Percentiles rank a stretch among this genome's conserved stretches.
Evolutionary conservation across 2,329 filamentous ascomycete genomes (phyloP).

Genomic region (Diaporthe aspalathi): DNA sequence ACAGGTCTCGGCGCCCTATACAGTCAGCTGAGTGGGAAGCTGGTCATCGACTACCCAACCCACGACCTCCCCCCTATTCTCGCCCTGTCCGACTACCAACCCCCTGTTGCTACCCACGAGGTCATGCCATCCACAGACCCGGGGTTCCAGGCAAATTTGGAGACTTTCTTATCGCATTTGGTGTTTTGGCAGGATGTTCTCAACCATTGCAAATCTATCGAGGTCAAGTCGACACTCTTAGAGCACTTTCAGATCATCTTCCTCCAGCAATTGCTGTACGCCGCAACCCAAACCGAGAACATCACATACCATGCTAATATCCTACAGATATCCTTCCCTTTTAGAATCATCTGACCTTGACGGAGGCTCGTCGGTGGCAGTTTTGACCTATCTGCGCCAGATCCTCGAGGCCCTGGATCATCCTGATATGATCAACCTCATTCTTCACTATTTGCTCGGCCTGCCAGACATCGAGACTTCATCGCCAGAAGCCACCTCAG

Average conservation of each 20-base stretch:
- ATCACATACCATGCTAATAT: constrained; percentile 11
- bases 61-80: constrained; percentile 85
- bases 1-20: constrained; percentile 86
- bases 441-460: constrained; percentile 90
- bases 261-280: constrained; percentile 89
- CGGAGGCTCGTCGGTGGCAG: constrained; percentile 94
- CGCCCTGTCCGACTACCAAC: constrained; percentile 87
- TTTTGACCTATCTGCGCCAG: constrained; percentile 90
- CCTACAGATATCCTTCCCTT: constrained; percentile 85
- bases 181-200: constrained; percentile 98
- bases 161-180: constrained; percentile 93
- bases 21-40: constrained; percentile 77
- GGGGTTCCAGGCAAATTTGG: constrained; percentile 86
- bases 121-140: constrained; percentile 79
- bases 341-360: constrained; percentile 97
- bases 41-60: constrained; percentile 81
- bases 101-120: constrained; percentile 75
- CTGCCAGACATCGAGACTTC: constrained; percentile 70
- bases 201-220: constrained; percentile 91
- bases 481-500: constrained; percentile 53
- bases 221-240: constrained; percentile 91
- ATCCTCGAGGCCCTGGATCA: constrained; percentile 94
- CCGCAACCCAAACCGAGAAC: constrained; percentile 34
- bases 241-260: constrained; percentile 99
- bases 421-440: constrained; percentile 92